Evolutionary conservation across 2,329 filamentous ascomycete genomes (phyloP), one percentile per base, ranked within the genome.

Genomic region (Trichoderma oligosporum): DNA sequence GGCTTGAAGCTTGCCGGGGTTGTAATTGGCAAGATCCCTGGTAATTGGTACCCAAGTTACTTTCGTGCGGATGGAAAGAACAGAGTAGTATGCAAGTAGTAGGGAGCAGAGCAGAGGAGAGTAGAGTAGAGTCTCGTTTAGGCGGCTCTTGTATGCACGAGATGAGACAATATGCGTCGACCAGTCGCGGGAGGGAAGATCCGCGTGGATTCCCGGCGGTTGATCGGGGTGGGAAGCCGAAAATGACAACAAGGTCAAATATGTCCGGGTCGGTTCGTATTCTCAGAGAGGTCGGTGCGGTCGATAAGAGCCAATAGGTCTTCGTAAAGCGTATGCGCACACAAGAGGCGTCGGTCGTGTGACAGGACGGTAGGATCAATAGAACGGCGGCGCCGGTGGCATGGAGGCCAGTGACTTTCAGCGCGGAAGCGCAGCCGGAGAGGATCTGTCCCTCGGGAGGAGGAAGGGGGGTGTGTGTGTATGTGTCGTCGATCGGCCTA

Each of bases 191-290:
- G 31, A 51, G 53, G 52, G 56, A 62, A 60, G 63, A 63, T 58
- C 44, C 55, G 55, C 64, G 65, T 62, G 61, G 63, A 61, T 57
- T 66, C 47, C 64, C 64, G 63, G 55, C 53, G 52, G 61, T 56
- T 65, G 66, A 62, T 63, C 62, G 64, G 62, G n/a, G 63, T 59
- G 60, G 49, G 62, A 52, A 62, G 58, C 61, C 60, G 63, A 61
- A 51, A 62, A 42, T 46, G 33, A 39, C 33, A 59, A 62, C 62
- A 62, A 57, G 54, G 63, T 58, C 56, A 65, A 62, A 64, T 62
- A 61, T 64, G 38, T 53, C 38, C 65, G 65, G 62, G 59, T 59
- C 47, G 61, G 63, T 67, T 71, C 70, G 70, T 71, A 71, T 71
- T 66, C 63, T 66, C 27, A 57, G 27, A 54, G 35, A 29, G 35